These are phyloP conservation scores for Carnegiea gigantea DNA, from an alignment of 179 eudicot species.

Conservation along the genomic window DNA sequence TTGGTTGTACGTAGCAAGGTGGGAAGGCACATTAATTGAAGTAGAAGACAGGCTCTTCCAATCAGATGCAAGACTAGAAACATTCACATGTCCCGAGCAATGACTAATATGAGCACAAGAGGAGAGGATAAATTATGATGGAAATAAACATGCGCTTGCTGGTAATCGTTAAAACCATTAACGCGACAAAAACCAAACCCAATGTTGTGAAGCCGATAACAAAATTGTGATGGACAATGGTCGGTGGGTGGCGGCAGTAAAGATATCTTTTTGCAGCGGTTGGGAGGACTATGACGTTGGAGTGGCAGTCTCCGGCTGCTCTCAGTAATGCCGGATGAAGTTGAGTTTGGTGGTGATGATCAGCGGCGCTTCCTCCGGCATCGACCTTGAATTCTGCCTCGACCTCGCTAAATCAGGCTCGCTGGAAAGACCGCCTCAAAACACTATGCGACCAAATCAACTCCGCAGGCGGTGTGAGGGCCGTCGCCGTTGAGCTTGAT, in stretches of 20 bases:
- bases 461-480: slow-evolving; percentile 21
- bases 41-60: not conserved
- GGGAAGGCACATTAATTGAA: not conserved
- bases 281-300: too few species aligned
- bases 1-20: not conserved
- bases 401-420: slow-evolving; percentile 54
- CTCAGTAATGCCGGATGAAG: too few species aligned
- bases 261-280: not conserved
- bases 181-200: not conserved
- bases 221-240: too few species aligned
- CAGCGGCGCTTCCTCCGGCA: too few species aligned
- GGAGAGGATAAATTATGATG: not conserved
- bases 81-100: not conserved
- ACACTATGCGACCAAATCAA: slow-evolving; percentile 45
- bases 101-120: not conserved
- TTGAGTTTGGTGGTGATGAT: too few species aligned
- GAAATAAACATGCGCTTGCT: not conserved
- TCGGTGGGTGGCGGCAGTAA: not conserved
- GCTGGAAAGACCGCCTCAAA: slow-evolving; percentile 40
- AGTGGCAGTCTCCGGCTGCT: too few species aligned
- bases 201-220: not conserved
- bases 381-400: slow-evolving; percentile 33
- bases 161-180: not conserved
- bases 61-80: not conserved
- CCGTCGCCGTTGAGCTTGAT: slow-evolving; percentile 65